Conservation (phyloP, 78 protist genomes). For the Isochrysis galbana region DNA sequence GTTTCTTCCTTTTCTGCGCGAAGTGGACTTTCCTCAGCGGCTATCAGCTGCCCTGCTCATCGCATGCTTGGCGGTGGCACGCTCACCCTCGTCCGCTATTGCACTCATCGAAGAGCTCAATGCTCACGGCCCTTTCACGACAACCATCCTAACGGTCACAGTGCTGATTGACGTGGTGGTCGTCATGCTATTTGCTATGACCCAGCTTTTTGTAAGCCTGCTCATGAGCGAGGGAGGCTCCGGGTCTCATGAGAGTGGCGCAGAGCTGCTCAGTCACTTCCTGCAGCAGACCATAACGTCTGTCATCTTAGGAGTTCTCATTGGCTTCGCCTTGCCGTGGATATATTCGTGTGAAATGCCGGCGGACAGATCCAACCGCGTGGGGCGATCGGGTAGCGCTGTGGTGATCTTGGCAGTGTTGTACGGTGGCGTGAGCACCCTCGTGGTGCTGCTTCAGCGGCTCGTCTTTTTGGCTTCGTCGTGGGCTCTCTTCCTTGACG, state of each 20-base stretch:
- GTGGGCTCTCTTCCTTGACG: background rate
- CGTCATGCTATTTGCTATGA: background rate
- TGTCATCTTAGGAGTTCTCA: background rate
- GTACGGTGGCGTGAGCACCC: too few species aligned
- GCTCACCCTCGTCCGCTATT: constrained; percentile 25
- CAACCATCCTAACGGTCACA: background rate
- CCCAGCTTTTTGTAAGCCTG: background rate
- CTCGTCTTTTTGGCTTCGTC: too few species aligned
- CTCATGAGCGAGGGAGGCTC: background rate
- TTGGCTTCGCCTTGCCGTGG: background rate
- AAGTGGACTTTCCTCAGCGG: background rate
- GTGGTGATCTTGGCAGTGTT: too few species aligned
- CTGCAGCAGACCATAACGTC: background rate
- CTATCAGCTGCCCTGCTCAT: background rate
- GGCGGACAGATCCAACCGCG: too few species aligned
- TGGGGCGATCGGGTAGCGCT: too few species aligned
- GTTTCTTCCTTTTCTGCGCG: background rate
- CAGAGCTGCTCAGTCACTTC: background rate
- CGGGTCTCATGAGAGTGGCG: background rate
- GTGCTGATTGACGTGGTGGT: background rate
- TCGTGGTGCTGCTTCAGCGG: too few species aligned
- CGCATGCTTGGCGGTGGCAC: constrained; percentile 20
- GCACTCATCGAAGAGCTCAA: background rate
- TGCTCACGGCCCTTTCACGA: constrained; percentile 7
- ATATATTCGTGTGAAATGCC: background rate